Evolutionary conservation across 805 yeast genomes (phyloP).

Genomic region (Yamadazyma sp.): DNA sequence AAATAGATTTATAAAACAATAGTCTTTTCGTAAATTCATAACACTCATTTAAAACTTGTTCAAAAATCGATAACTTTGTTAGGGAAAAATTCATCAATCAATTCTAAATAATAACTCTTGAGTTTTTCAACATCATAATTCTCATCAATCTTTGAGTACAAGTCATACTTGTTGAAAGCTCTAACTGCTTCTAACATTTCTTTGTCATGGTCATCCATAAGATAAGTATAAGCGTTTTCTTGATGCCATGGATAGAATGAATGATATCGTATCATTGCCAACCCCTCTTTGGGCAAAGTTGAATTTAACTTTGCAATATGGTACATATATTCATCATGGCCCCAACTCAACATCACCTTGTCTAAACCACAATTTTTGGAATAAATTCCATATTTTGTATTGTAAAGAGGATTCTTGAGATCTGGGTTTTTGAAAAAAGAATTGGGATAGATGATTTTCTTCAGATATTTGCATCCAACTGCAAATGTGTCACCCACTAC

Average conservation of each 20-base stretch:
- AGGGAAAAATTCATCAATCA: constrained; percentile 69
- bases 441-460: constrained; percentile 57
- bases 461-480: constrained; percentile 65
- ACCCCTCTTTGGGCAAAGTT: constrained; percentile 58
- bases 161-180: constrained; percentile 65
- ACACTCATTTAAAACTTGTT: constrained; percentile 5
- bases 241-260: constrained; percentile 78
- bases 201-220: constrained; percentile 62
- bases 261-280: constrained; percentile 74
- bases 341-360: constrained; percentile 73
- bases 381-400: constrained; percentile 64
- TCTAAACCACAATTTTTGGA: constrained; percentile 63
- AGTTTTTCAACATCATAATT: constrained; percentile 47
- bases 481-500: constrained; percentile 80
- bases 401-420: constrained; percentile 58
- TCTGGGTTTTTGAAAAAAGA: constrained; percentile 62
- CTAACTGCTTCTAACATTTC: constrained; percentile 61
- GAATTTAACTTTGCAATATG: constrained; percentile 66
- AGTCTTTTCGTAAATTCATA: not conserved
- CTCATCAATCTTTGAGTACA: constrained; percentile 59
- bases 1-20: too few relatives aligned
- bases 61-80: constrained; percentile 52
- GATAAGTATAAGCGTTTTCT: constrained; percentile 60
- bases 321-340: constrained; percentile 77
- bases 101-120: constrained; percentile 56